These are phyloP conservation scores for Teunomyces funiuensis DNA, from an alignment of 805 yeast species.

Conservation along the genomic window DNA sequence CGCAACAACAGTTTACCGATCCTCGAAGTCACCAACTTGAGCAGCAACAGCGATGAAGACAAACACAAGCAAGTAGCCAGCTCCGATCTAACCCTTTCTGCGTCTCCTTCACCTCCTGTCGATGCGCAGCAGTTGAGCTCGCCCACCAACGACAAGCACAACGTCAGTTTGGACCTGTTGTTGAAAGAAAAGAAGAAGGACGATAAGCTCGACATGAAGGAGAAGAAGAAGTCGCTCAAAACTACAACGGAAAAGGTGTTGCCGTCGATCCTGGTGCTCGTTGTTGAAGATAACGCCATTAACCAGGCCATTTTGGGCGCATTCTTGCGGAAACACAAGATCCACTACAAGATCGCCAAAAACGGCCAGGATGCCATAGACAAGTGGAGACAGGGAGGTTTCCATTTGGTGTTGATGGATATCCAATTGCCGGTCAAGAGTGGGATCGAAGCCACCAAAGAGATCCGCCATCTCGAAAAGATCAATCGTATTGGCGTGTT, in stretches of 20 bases:
- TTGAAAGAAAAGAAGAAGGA: neutral
- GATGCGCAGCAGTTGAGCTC: slow-evolving; percentile 9
- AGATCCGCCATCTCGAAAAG: slow-evolving; percentile 81
- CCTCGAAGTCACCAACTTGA: neutral
- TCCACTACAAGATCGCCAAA: slow-evolving; percentile 81
- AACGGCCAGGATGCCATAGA: slow-evolving; percentile 95
- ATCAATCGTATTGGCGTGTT: slow-evolving; percentile 74
- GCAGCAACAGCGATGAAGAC: neutral
- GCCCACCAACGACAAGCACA: slow-evolving; percentile 9
- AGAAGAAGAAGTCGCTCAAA: slow-evolving; percentile 16
- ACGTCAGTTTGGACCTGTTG: neutral
- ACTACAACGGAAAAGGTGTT: slow-evolving; percentile 61
- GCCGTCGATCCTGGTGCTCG: slow-evolving; percentile 85
- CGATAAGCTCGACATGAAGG: neutral
- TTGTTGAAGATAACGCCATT: slow-evolving; percentile 95
- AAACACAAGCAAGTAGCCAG: neutral
- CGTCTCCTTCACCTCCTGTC: slow-evolving; percentile 13
- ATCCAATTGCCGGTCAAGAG: slow-evolving; percentile 94
- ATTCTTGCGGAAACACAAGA: slow-evolving; percentile 80
- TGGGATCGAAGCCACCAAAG: slow-evolving; percentile 93
- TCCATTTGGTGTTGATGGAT: slow-evolving; percentile 94
- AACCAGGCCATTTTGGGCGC: slow-evolving; percentile 91
- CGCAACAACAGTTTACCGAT: slow-evolving; percentile 1
- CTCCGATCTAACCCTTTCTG: neutral
- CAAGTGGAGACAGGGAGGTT: slow-evolving; percentile 92